Percentiles rank a stretch among this genome's conserved stretches.
Conservation (phyloP, 2,329 filamentous ascomycete genomes). For the Xylaria sp. region DNA sequence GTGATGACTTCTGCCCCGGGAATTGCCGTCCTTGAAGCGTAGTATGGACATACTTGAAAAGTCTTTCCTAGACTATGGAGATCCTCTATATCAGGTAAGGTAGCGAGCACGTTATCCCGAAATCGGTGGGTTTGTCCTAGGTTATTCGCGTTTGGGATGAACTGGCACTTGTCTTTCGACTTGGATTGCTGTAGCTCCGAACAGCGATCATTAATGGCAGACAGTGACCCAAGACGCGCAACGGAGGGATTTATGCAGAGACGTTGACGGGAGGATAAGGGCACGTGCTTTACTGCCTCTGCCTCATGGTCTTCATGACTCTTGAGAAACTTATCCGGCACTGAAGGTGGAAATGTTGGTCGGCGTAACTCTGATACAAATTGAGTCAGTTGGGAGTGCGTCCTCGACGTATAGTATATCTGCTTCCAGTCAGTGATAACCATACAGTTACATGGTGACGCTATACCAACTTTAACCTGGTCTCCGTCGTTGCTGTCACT, state of each 20-base stretch:
- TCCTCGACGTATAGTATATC: constrained; percentile 92
- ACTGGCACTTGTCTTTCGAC: constrained; percentile 75
- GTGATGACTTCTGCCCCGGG: constrained; percentile 89
- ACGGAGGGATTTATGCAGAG: constrained; percentile 91
- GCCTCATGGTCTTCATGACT: constrained; percentile 39
- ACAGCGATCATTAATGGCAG: constrained; percentile 93
- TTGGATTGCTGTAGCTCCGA: constrained; percentile 85
- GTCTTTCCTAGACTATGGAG: constrained; percentile 80
- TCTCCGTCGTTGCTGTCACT: constrained; percentile 51
- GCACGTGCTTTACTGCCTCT: constrained; percentile 80
- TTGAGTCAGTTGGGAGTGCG: constrained; percentile 90
- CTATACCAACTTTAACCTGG: constrained; percentile 69
- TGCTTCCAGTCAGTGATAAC: constrained; percentile 45
- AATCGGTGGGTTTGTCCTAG: constrained; percentile 79
- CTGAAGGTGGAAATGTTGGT: constrained; percentile 78
- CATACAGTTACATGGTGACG: background rate
- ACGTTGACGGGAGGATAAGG: constrained; percentile 86
- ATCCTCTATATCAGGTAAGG: constrained; percentile 93
- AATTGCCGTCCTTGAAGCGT: constrained; percentile 89
- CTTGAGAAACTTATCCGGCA: constrained; percentile 58
- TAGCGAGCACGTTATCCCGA: constrained; percentile 84
- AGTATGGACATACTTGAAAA: constrained; percentile 90
- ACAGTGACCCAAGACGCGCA: constrained; percentile 71
- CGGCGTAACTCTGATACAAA: constrained; percentile 85
- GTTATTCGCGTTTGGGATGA: constrained; percentile 81